Evolutionary conservation across 2,329 filamentous ascomycete genomes (phyloP), one percentile per base, ranked within the genome.

Genomic region (Aspergillus glaucus): DNA sequence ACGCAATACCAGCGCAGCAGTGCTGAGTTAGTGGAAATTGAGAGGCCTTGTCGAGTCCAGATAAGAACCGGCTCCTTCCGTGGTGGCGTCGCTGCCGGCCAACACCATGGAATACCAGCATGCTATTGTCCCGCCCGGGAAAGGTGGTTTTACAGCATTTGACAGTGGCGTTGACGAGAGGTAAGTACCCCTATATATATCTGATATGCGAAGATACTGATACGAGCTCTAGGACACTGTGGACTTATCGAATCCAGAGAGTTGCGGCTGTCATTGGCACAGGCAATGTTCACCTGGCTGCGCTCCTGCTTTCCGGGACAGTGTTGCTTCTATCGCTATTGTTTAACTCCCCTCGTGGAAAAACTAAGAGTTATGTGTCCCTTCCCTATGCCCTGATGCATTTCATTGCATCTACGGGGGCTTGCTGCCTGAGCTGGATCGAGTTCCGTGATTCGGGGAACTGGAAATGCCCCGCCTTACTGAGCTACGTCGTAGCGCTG

Each of bases 401-500:
- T 22, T 40, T 57, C 32, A 46, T 46, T 21, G 47, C 44, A 30
- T 44, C 50, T 6, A 46, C 54, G 7, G 50, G 48, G 4, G 55
- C 57, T 15, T 59, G 52, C 34, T 50, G 46, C 44, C 44, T 59
- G n/a, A 43, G 52, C 19, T 55, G 54, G 47, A 15, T 54, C 14
- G 43, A 53, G n/a, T 10, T 46, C 6, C 39, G 46, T 6, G 26
- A 49, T 15, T 44, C 44, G 10, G 44, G 37, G 3, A 46, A 46
- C 32, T 63, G 60, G 60, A 55, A 57, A 49, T 50, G 50, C 45
- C 47, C 59, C 14, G 15, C 55, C 9, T 42, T 59, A 12, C 36
- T 63, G 32, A 61, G 55, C 37, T 65, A 65, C 46, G 41, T 57
- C 43, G 51, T 60, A 0, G 36, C 59, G 2, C 37, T 65, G 41